Evolutionary conservation across 1,284 basidiomycete species (phyloP).

Genomic region (Dichomitus squalens): DNA sequence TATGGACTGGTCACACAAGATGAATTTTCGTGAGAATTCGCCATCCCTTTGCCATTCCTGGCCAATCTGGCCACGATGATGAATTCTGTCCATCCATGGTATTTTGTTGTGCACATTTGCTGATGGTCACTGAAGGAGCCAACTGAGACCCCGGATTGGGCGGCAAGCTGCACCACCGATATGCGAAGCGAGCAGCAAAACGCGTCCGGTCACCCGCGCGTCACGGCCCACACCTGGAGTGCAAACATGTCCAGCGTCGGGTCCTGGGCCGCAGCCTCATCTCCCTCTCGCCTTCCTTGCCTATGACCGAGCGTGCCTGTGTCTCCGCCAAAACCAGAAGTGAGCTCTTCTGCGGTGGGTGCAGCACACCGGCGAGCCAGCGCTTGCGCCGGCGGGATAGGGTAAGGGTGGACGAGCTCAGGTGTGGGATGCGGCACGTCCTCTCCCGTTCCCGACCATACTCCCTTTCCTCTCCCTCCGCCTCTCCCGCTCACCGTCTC

Average conservation of each 20-base stretch:
- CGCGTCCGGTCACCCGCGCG: conserved; percentile 36
- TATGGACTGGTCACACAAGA: no score
- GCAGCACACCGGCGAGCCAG: conserved; percentile 6
- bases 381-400: conserved; percentile 4
- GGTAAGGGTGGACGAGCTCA: conserved; percentile 4
- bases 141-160: no score
- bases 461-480: no score
- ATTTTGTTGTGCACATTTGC: no score
- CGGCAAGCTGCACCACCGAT: no score
- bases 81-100: no score
- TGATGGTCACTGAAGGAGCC: no score
- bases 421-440: conserved; percentile 8
- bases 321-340: no score
- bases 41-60: no score
- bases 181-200: no score
- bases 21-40: no score
- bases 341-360: conserved; percentile 34
- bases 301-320: conserved; percentile 35
- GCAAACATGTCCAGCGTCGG: conserved; percentile 43
- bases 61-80: no score
- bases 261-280: conserved; percentile 35
- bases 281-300: conserved; percentile 33
- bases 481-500: conserved; percentile 14
- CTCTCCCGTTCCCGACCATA: conserved; percentile 2
- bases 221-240: conserved; percentile 42